These are phyloP conservation scores for Larix sibirica DNA, from an alignment of 83 land plant genomes.

Conservation along the genomic window DNA sequence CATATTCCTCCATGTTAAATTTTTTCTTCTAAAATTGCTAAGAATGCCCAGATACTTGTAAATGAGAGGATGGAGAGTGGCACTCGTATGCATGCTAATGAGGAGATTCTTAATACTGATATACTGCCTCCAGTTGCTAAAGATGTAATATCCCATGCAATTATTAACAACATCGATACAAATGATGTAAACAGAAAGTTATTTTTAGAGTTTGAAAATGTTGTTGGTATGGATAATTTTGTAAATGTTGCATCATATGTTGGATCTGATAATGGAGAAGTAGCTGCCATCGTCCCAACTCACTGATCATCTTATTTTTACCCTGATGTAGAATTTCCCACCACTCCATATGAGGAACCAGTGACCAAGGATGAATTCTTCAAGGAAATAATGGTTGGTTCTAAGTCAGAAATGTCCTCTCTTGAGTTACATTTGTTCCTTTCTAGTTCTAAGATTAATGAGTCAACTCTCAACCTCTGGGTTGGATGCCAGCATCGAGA, in stretches of 20 bases:
- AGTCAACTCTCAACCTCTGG: background rate
- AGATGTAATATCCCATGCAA: too few species aligned
- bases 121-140: too few species aligned
- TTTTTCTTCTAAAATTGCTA: background rate
- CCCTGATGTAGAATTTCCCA: background rate
- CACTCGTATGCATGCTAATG: background rate
- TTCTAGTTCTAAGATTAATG: slow-evolving; percentile 3
- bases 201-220: background rate
- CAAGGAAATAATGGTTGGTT: too few species aligned
- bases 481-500: background rate
- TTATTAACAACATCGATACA: too few species aligned
- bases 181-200: background rate
- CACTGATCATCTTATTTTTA: background rate
- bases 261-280: background rate
- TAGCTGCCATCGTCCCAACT: background rate
- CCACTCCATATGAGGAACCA: too few species aligned
- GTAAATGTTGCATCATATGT: background rate
- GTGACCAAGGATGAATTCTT: too few species aligned
- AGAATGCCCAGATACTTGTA: background rate
- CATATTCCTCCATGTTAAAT: background rate
- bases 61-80: slow-evolving; percentile 6
- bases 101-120: background rate
- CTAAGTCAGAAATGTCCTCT: background rate
- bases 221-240: background rate
- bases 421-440: background rate